Conservation (phyloP, 495 filamentous ascomycete genomes). For the Chlorociboria aeruginascens region DNA sequence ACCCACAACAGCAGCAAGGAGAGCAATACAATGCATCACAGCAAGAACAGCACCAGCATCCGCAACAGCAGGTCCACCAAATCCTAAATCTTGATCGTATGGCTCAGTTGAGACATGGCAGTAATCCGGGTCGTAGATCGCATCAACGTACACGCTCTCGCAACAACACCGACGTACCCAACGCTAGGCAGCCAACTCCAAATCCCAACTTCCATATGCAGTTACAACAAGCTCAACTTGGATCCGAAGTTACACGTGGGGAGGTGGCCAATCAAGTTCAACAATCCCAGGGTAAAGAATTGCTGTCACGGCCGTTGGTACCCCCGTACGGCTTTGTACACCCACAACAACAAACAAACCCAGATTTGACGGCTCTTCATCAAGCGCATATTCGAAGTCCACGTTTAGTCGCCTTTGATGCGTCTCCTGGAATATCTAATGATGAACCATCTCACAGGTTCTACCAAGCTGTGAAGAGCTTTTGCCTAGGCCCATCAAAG, state of each 20-base stretch:
- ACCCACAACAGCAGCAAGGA: conserved; percentile 9
- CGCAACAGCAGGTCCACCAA: conserved; percentile 6
- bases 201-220: background rate
- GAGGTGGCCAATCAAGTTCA: too few relatives aligned
- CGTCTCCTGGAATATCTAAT: background rate
- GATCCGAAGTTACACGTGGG: too few relatives aligned
- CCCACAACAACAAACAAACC: conserved; percentile 2
- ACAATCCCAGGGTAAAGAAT: too few relatives aligned
- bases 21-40: background rate
- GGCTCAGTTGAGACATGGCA: conserved; percentile 6
- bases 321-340: conserved; percentile 9
- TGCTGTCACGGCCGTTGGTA: conserved; percentile 3
- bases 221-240: background rate
- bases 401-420: conserved; percentile 2
- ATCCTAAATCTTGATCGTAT: background rate
- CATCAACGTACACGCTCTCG: conserved; percentile 2
- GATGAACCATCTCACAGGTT: conserved; percentile 7
- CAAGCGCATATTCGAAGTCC: conserved; percentile 19
- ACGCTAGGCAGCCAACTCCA: conserved; percentile 1
- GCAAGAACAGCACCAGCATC: conserved; percentile 2
- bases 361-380: conserved; percentile 16
- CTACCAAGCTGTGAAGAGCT: conserved; percentile 15
- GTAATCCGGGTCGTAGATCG: background rate
- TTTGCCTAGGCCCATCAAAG: conserved; percentile 11
- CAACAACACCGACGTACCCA: conserved; percentile 1